These are phyloP conservation scores for Nepenthes gracilis DNA, from an alignment of 148 eudicot species.

Conservation along the genomic window DNA sequence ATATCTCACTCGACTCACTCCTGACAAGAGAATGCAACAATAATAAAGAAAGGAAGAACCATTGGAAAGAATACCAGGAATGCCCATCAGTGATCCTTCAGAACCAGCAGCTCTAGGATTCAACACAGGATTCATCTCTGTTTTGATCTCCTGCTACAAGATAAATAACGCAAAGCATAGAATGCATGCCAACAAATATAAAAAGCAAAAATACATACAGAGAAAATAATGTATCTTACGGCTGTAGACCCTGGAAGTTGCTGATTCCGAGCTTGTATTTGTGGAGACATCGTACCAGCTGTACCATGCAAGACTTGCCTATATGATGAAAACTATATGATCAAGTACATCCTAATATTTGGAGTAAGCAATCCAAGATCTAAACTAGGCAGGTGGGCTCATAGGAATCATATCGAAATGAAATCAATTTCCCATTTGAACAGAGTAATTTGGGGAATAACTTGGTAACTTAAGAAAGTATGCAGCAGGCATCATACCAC, in stretches of 20 bases:
- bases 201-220: not conserved
- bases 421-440: too few relatives aligned
- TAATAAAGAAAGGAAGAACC: not conserved
- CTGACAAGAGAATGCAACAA: not conserved
- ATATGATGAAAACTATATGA: not conserved
- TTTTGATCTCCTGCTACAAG: slow-evolving; percentile 45
- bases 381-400: not conserved
- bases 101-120: slow-evolving; percentile 43
- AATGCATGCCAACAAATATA: not conserved
- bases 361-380: not conserved
- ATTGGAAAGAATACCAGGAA: slow-evolving; percentile 35
- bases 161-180: not conserved
- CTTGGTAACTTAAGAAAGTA: too few relatives aligned
- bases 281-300: slow-evolving; percentile 67
- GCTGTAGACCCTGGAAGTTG: slow-evolving; percentile 56
- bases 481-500: too few relatives aligned
- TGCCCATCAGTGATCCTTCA: slow-evolving; percentile 50
- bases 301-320: slow-evolving; percentile 95
- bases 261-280: slow-evolving; percentile 71
- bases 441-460: too few relatives aligned
- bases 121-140: slow-evolving; percentile 38
- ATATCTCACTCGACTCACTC: not conserved
- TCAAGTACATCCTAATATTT: slow-evolving; percentile 8
- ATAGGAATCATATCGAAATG: too few relatives aligned
- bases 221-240: slow-evolving; percentile 16